Percentiles rank a stretch among this genome's conserved stretches.
Conservation (phyloP, 139 green algal genomes). For the Chlamydomonas sphaeroides region DNA sequence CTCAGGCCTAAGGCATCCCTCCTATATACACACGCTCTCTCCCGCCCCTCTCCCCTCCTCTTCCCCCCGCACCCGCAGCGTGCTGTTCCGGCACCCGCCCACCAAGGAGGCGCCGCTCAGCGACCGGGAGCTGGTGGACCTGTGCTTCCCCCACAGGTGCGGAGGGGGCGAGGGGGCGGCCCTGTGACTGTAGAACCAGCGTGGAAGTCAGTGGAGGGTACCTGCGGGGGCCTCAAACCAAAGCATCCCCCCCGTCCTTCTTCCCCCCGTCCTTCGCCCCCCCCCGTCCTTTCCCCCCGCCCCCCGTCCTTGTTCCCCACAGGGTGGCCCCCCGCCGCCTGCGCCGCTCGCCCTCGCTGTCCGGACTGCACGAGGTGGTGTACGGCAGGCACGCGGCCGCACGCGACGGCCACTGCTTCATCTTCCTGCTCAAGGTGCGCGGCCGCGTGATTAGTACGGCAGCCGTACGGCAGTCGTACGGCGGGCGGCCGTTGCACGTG, state of each 20-base stretch:
- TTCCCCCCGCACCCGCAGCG: too few relatives aligned
- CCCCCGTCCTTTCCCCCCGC: neutral
- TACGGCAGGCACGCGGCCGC: slow-evolving; percentile 67
- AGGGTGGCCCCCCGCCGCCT: slow-evolving; percentile 75
- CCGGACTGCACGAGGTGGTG: slow-evolving; percentile 78
- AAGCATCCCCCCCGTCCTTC: too few relatives aligned
- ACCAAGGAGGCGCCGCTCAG: slow-evolving; percentile 40
- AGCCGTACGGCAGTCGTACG: too few relatives aligned
- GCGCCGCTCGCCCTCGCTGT: slow-evolving; percentile 75
- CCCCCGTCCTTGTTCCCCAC: neutral
- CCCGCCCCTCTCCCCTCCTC: neutral
- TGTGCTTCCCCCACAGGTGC: slow-evolving; percentile 81
- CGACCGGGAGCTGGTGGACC: slow-evolving; percentile 67
- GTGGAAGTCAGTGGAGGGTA: too few relatives aligned
- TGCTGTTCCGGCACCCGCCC: slow-evolving; percentile 67
- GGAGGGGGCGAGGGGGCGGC: too few relatives aligned
- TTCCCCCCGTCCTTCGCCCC: too few relatives aligned
- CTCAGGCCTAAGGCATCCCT: neutral
- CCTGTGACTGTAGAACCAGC: too few relatives aligned
- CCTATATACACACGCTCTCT: neutral
- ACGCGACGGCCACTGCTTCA: slow-evolving; percentile 72
- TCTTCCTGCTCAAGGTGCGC: slow-evolving; percentile 85
- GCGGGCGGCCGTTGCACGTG: too few relatives aligned
- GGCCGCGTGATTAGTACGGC: too few relatives aligned
- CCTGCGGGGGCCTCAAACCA: too few relatives aligned